Evolutionary conservation across 495 filamentous ascomycete species (phyloP), one percentile per base, ranked within the genome.

Genomic region (Neurospora sp.): DNA sequence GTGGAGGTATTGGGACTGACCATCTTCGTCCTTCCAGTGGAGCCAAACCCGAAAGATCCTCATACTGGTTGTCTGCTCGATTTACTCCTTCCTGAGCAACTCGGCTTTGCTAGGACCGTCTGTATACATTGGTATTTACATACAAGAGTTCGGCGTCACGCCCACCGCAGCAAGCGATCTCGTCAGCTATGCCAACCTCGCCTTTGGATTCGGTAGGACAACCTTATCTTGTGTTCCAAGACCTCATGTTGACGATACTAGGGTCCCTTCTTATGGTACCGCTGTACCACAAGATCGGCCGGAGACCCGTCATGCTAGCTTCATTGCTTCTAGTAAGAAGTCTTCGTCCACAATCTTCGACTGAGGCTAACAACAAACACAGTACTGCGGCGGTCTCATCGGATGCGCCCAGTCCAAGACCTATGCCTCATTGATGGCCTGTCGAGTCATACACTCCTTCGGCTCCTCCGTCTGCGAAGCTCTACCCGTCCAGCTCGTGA

Each of bases 81-180:
- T 88, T 23, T 91, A 90, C 75, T 90, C 88, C 0, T 91, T 91
- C 76, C 83, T 90, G 10, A 86, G 87, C 3, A 91, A 90, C 71
- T 85, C 86, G 10, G 80, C 88, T 0, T 78, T 90, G 16, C 81
- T 88, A 3, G 88, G 89, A 0, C 88, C 89, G 0, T 85, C 88
- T 0, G 88, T 89, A 1, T 91, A 91, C 77, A 89, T 90, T 73
- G 82, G 82, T 1, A 81, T 90, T 27, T 90, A 85, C 75, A 81
- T 87, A 11, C 80, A 86, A 54, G 86, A 88, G 74, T 91, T 90
- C 76, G 78, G 76, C 3, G 84, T 90, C 69, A 78, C 85, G 0
- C 79, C 83, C 3, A 84, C 83, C 6, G 81, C 77, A 23, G 88
- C 89, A 0, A 89, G 86, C 5, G 86, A 87, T 14, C 76, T 91